Evolutionary conservation across 768 basidiomycete species (phyloP).

Genomic region (Dacryopinax spathularia): DNA sequence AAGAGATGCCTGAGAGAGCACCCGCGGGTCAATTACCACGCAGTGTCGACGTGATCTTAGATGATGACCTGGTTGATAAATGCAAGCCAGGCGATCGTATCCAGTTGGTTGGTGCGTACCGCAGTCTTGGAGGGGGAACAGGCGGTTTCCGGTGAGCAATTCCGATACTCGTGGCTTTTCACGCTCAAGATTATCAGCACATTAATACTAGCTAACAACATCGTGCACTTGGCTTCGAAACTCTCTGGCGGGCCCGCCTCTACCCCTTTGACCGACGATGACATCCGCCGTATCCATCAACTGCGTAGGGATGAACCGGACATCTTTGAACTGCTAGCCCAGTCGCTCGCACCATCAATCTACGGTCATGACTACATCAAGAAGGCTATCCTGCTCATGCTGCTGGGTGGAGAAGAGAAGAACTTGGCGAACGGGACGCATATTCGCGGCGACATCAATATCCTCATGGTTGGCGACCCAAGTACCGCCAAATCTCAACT

Average conservation of each 20-base stretch:
- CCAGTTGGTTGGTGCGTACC: conserved; percentile 88
- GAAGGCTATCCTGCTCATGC: conserved; percentile 76
- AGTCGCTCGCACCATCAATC: conserved; percentile 94
- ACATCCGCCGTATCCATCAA: conserved; percentile 93
- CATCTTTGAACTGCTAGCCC: conserved; percentile 77
- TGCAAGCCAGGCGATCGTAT: conserved; percentile 98
- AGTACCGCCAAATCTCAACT: conserved; percentile 97
- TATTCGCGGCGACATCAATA: conserved; percentile 97
- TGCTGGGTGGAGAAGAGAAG: conserved; percentile 95
- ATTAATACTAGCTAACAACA: conserved; percentile 83
- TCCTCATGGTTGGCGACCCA: conserved; percentile 98
- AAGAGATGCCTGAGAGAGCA: conserved; percentile 98
- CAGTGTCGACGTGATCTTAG: conserved; percentile 88
- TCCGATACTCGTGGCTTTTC: conserved; percentile 1
- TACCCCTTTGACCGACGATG: conserved; percentile 76
- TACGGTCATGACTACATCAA: conserved; percentile 96
- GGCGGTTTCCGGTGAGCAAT: conserved; percentile 85
- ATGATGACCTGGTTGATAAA: conserved; percentile 91
- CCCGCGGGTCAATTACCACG: conserved; percentile 93
- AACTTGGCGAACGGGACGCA: conserved; percentile 95
- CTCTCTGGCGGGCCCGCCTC: conserved; percentile 91
- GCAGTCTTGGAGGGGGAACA: conserved; percentile 76
- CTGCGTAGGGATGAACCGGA: conserved; percentile 62
- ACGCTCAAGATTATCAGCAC: conserved; percentile 42
- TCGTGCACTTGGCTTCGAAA: conserved; percentile 88